Conservation (phyloP, 2,329 filamentous ascomycete species). For the Aureobasidium sp. region DNA sequence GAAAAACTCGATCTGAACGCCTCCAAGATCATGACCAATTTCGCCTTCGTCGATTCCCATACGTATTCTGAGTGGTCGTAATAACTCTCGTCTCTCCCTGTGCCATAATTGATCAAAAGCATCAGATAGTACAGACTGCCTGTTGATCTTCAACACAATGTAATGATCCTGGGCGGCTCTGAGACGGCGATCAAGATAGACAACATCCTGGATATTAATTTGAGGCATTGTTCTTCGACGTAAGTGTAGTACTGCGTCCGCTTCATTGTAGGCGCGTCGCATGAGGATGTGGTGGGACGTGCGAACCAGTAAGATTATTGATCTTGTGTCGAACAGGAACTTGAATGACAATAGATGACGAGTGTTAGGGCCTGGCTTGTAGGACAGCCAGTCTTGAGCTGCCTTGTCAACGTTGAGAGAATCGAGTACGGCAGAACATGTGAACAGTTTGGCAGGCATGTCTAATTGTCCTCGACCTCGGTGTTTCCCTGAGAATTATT, state of each 20-base stretch:
- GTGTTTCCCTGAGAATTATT: constrained; percentile 23
- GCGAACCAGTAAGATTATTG: constrained; percentile 76
- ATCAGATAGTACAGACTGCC: constrained; percentile 35
- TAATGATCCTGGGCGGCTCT: constrained; percentile 33
- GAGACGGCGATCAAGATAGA: constrained; percentile 27
- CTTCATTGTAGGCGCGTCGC: constrained; percentile 38
- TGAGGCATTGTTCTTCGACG: constrained; percentile 15
- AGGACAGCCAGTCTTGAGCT: constrained; percentile 64
- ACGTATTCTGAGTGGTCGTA: constrained; percentile 80
- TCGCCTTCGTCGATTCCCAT: constrained; percentile 74
- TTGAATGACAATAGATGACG: constrained; percentile 74
- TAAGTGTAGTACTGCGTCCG: constrained; percentile 10
- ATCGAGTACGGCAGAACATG: constrained; percentile 68
- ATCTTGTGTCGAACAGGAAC: constrained; percentile 68
- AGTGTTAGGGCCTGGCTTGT: constrained; percentile 53
- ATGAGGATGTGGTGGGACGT: constrained; percentile 82
- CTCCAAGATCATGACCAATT: constrained; percentile 86
- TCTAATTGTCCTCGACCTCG: constrained; percentile 32
- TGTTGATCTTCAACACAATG: constrained; percentile 39
- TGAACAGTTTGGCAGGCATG: constrained; percentile 62
- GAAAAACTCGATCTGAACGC: constrained; percentile 96
- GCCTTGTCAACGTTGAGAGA: constrained; percentile 67
- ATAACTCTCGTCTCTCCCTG: constrained; percentile 70
- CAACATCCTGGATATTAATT: background rate
- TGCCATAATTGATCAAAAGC: constrained; percentile 82